Evolutionary conservation across 1,139 yeast genomes (phyloP), one percentile per base, ranked within the genome.

Genomic region (Lodderomyces elongisporus): DNA sequence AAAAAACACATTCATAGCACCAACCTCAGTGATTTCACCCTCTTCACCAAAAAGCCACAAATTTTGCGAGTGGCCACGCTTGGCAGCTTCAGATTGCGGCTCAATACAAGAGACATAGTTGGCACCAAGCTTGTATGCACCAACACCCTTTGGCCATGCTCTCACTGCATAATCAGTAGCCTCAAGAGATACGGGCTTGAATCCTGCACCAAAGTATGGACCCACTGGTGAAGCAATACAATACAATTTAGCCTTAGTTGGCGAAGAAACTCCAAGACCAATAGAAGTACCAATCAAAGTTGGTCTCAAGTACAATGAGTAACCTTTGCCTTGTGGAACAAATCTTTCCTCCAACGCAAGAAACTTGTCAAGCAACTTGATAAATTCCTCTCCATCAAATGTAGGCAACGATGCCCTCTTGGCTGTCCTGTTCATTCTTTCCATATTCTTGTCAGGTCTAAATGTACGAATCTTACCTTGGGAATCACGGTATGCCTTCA

Each of bases 91-190:
- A 47, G 76, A 66, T 65, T 85, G 96, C 20, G 97, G 96, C 52
- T 76, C 72, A 52, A 89, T 77, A 59, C 96, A 85, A 37, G 97
- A 96, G 28, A 96, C 97, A 56, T 91, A 91, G 67, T 91, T 91
- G 40, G 96, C 97, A 59, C 98, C 98, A 51, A 91, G 76, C 66
- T 91, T 91, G 62, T 78, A 81, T 71, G 88, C 81, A 61, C 98
- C 98, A 44, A 80, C 88, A 58, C 97, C 98, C 52, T 96, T 96
- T 51, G 97, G 97, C 97, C 97, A 91, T 12, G 98, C 96, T 66
- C 97, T 82, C 17, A 89, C 91, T 31, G 95, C 95, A 48, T 85
- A 79, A 55, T 85, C 95, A 23, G 96, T 87, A 46, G 97, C 97
- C 66, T 89, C 96, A 42, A 91, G 70, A 37, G 79, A 72, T 33